Conservation (phyloP, 805 yeast species). For the Wickerhamiella azymoides region DNA sequence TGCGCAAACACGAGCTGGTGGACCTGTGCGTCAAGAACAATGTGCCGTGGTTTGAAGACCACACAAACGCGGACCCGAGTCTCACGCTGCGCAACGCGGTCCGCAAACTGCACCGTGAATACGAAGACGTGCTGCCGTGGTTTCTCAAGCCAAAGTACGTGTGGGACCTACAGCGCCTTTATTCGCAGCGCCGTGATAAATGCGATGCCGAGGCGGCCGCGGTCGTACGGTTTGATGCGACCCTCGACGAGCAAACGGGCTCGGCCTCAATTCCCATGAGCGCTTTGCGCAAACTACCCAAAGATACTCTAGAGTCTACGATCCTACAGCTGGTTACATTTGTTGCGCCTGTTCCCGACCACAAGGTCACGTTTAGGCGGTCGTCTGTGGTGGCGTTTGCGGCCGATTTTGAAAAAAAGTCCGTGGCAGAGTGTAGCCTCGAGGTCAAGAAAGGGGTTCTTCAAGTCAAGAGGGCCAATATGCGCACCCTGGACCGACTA, state of each 20-base stretch:
- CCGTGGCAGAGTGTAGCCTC: not conserved
- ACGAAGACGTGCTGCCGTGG: constrained; percentile 15
- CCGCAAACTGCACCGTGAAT: constrained; percentile 31
- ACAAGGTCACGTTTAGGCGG: constrained; percentile 10
- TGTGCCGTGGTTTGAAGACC: constrained; percentile 58
- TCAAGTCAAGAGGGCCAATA: not conserved
- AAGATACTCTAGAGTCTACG: constrained; percentile 4
- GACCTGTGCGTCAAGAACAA: constrained; percentile 31
- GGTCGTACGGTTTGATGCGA: constrained; percentile 2
- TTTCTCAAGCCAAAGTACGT: not conserved
- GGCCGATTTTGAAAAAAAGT: not conserved
- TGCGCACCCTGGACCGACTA: constrained; percentile 8
- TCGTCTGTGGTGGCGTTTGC: constrained; percentile 6
- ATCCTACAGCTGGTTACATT: constrained; percentile 12
- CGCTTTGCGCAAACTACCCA: not conserved
- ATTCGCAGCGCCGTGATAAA: constrained; percentile 7
- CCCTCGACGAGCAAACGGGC: constrained; percentile 6
- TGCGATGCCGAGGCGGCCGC: constrained; percentile 1
- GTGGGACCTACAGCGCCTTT: not conserved
- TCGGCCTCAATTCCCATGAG: constrained; percentile 8
- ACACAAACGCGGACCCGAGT: constrained; percentile 40
- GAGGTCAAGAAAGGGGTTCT: not conserved
- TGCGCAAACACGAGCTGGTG: constrained; percentile 33
- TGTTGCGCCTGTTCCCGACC: constrained; percentile 11
- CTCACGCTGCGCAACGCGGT: constrained; percentile 47